These are phyloP conservation scores for Allomyces arbusculus DNA, from an alignment of 192 early-diverging fungal genomes.

Conservation along the genomic window DNA sequence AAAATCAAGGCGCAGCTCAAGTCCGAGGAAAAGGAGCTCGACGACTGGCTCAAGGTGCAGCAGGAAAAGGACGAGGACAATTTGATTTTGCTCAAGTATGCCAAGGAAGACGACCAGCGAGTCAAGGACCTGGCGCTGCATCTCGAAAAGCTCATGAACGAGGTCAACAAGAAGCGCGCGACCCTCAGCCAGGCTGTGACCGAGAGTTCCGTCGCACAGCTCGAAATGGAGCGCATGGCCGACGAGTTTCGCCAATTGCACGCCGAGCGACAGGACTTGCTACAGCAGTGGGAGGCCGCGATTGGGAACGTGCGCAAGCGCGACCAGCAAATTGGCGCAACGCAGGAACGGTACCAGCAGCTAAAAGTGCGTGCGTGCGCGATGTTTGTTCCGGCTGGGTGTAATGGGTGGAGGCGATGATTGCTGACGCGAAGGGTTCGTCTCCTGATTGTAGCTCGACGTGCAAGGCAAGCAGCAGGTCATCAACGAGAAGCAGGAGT, in stretches of 20 bases:
- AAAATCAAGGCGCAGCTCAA: conserved; percentile 25
- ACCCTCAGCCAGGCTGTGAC: conserved; percentile 18
- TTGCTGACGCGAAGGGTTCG: too few relatives aligned
- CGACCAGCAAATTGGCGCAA: conserved; percentile 22
- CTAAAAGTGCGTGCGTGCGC: conserved; percentile 15
- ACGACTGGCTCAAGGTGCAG: conserved; percentile 37
- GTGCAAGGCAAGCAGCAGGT: too few relatives aligned
- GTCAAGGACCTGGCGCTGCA: conserved; percentile 28
- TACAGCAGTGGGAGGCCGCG: conserved; percentile 29
- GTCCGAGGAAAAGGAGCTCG: conserved; percentile 31
- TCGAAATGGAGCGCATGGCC: conserved; percentile 34
- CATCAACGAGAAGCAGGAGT: conserved; percentile 20
- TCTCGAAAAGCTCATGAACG: conserved; percentile 33
- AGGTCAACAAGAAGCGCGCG: conserved; percentile 35
- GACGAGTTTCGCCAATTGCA: conserved; percentile 28
- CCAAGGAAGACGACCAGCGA: conserved; percentile 30
- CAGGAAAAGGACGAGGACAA: conserved; percentile 40
- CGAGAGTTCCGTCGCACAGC: conserved; percentile 36
- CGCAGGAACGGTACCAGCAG: conserved; percentile 17
- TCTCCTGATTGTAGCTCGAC: too few relatives aligned
- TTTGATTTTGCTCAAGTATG: conserved; percentile 28
- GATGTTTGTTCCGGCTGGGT: too few relatives aligned
- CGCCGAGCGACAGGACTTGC: conserved; percentile 30
- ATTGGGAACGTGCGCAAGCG: conserved; percentile 25
- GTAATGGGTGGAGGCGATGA: too few relatives aligned